Base-by-base conservation (phyloP, 2,329 filamentous ascomycete genomes). In the Cladophialophora yegresii region DNA sequence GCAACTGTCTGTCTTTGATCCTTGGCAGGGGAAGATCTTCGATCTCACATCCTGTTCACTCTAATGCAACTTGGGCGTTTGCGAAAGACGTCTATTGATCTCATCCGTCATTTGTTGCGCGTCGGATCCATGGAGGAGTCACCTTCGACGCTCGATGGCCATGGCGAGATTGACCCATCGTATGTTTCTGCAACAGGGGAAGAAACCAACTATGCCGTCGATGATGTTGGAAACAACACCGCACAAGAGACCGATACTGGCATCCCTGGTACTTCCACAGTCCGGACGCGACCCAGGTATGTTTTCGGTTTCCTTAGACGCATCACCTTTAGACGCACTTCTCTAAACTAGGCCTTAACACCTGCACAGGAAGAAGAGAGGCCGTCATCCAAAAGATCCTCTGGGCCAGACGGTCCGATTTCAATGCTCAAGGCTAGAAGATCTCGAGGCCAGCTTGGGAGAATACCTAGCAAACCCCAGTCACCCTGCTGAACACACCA, bases 311-410 rank as follows among this genome's bases (percentile, higher is more conserved):
- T 16, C 36, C n/a, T 13, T 16, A n/a, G 36, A 6, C 16, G 36
- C 13, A 13, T 5, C 36, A n/a, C 13, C 12, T 40, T 16, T 13
- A 1, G 12, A 40, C 4, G 13, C 12, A 16, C 36, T 2, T 26
- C 20, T 50, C 13, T 50, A 12, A 22, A 20, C 5, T 13, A 12
- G 20, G 8, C 4, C 0, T 16, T 50, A 13, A 50, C 22, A 22
- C 13, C 20, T 22, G 20, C 47, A 13, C 28, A 54, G 51, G 51
- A 54, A 16, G 28, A 54, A 54, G 28, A 54, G 67, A 30, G 70
- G 70, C 43, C 65, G 70, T 50, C 68, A 70, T 16, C 62, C 68
- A 13, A 69, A 68, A 58, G 70, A 71, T 53, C 70, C 70, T 2
- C 53, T 67, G 16, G 68, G 56, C n/a, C 58, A 70, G 55, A 62